Evolutionary conservation across 345 rosid genomes (phyloP), one percentile per base, ranked within the genome.

Genomic region (Citrus unshiu): DNA sequence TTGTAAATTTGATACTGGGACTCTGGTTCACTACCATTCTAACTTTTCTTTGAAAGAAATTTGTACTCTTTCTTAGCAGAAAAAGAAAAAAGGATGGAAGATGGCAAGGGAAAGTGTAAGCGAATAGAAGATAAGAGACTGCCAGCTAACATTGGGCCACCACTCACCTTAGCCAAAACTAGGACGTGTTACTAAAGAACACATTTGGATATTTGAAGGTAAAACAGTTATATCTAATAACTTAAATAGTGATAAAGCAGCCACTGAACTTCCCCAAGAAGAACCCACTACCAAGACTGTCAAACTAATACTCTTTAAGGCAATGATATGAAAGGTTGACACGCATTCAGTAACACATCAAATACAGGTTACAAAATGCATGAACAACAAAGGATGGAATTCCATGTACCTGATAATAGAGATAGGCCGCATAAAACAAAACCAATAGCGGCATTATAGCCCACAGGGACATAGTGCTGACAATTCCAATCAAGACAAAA

Each of bases 381-480:
- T n/a, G 51, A 65, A 73, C 57, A 32, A 73, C 43, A 24, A 46
- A 67, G 64, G 49, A 77, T n/a, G 27, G 49, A 74, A 54, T 59
- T 71, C 60, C 14, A 51, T 64, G 77, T 82, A 92, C 98, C 99
- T 96, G 99, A 84, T 93, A 96, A 82, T 96, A 96, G 32, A 96
- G 87, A 84, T 96, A 96, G 40, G 97, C 92, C 40, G 89, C 90
- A 86, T 94, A 94, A 89, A 96, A 96, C 80, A 93, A 85, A 65
- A 91, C 90, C 94, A 96, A 83, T 75, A 96, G 94, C 16, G 99
- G 99, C 97, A 94, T 82, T 82, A 96, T 93, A 84, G 98, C 93
- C 99, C 99, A 96, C 83, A 96, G 81, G 68, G 99, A 96, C 90
- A 94, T 87, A 66, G 98, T 94, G 93, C 99, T 96, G 74, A 96